These are phyloP conservation scores for Irpex lacteus DNA, from an alignment of 1,284 basidiomycete species.

Conservation along the genomic window DNA sequence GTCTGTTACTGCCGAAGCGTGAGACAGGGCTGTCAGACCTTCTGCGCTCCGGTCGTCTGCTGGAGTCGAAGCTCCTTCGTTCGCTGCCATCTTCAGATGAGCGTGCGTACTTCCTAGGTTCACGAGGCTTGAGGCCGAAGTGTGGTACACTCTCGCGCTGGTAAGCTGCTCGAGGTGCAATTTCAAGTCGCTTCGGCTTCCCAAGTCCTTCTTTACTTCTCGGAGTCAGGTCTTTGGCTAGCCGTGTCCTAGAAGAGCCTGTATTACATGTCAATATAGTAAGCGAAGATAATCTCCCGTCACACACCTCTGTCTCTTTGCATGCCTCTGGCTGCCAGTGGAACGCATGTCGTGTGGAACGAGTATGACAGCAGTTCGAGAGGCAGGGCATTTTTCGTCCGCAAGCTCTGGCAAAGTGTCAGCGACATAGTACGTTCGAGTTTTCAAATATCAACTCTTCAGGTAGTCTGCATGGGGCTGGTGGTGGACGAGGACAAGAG, in stretches of 20 bases:
- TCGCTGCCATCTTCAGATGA: not conserved
- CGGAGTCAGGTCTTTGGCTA: slow-evolving; percentile 36
- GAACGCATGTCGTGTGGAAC: slow-evolving; percentile 18
- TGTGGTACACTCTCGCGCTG: slow-evolving; percentile 30
- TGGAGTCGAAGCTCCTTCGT: not conserved
- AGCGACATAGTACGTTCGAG: not conserved
- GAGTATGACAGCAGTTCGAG: slow-evolving; percentile 19
- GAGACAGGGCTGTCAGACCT: not conserved
- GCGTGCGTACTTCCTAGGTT: not conserved
- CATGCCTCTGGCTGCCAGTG: not conserved
- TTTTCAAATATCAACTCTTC: too few relatives aligned
- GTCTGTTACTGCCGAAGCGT: too few relatives aligned
- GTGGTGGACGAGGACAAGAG: not conserved
- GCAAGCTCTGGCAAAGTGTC: not conserved
- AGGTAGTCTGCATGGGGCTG: too few relatives aligned
- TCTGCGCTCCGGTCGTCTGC: not conserved
- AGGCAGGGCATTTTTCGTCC: not conserved
- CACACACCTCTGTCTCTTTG: slow-evolving; percentile 8
- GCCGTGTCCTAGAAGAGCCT: slow-evolving; percentile 33
- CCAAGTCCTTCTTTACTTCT: slow-evolving; percentile 14
- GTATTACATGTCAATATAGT: too few relatives aligned
- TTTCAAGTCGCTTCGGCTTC: slow-evolving; percentile 23
- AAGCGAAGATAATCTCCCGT: too few relatives aligned
- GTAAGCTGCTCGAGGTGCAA: slow-evolving; percentile 27
- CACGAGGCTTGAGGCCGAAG: slow-evolving; percentile 9